Evolutionary conservation across 306 rosid species (phyloP).

Genomic region (Cicer yamashitae): DNA sequence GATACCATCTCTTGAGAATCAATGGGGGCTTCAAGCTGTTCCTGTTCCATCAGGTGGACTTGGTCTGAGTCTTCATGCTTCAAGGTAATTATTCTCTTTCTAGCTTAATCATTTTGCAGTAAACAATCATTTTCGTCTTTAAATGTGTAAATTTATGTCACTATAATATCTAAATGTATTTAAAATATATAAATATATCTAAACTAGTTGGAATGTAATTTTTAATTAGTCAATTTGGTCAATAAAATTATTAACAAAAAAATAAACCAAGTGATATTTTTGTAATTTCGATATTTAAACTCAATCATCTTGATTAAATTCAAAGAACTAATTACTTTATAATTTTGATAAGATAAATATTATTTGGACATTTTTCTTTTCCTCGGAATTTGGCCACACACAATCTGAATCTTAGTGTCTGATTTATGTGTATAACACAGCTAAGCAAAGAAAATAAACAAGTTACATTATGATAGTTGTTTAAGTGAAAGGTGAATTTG

Average conservation of each 20-base stretch:
- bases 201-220: no score
- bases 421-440: no score
- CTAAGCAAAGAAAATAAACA: background rate
- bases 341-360: background rate
- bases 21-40: conserved; percentile 91
- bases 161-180: background rate
- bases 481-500: conserved; percentile 41
- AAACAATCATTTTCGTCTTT: background rate
- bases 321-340: background rate
- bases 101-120: background rate
- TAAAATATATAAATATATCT: background rate
- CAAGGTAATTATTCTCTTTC: conserved; percentile 60
- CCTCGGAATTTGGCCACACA: no score
- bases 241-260: no score
- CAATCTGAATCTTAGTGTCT: no score
- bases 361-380: no score
- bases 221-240: background rate
- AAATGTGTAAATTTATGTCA: background rate
- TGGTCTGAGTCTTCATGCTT: conserved; percentile 79
- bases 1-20: conserved; percentile 80
- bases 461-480: conserved; percentile 28
- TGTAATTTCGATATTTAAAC: background rate
- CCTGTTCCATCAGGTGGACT: conserved; percentile 87
- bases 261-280: background rate
- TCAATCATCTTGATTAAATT: background rate